Evolutionary conservation across 768 basidiomycete species (phyloP), one percentile per base, ranked within the genome.

Genomic region (Lanmaoa pseudosensibilis): DNA sequence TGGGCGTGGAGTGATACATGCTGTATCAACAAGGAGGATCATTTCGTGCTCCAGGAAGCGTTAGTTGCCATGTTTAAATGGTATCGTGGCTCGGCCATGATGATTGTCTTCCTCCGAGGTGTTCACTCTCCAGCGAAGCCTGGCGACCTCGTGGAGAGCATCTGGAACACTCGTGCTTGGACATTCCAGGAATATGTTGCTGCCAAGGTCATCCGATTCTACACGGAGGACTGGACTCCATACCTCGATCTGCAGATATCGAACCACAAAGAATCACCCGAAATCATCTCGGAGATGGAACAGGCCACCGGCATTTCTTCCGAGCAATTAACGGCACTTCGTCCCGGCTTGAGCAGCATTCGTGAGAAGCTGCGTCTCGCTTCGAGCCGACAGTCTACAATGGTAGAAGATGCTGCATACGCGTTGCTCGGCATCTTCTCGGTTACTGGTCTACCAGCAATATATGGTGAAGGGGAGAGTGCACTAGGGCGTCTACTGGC

Each of bases 1-100:
- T 54, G 57, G 59, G 52, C 52, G 1, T 60, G 59, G 59, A 50
- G 52, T 13, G 58, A 61, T 16, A 60, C 60, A 0, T 61, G 60
- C 27, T 61, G 60, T 27, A 57, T 61, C 16, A 19, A 61, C 4
- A 46, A 19, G 44, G 4, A 34, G 5, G 32, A 52, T 10, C 40
- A 52, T 4, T n/a, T 15, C 12, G 40, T 43, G 4, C 46, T 49
- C 10, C 56, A 57, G 18, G 46, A 57, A 5, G 39, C 56, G 3
- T 18, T 57, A 3, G 46, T 54, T 0, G 46, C 18, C 18, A 57
- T 54, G 56, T 57, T 57, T 34, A 41, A 21, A 10, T 57, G 56
- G 56, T 57, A 57, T 16, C 25, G 19, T 4, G 46, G 46, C 12
- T 47, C 52, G 0, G 34, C 52, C 39, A 9, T 57, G 52, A 47